Percentiles rank a stretch among this genome's conserved stretches.
These are phyloP conservation scores for Harringtonia aguacate DNA, from an alignment of 2,329 filamentous ascomycete genomes.

Conservation along the genomic window DNA sequence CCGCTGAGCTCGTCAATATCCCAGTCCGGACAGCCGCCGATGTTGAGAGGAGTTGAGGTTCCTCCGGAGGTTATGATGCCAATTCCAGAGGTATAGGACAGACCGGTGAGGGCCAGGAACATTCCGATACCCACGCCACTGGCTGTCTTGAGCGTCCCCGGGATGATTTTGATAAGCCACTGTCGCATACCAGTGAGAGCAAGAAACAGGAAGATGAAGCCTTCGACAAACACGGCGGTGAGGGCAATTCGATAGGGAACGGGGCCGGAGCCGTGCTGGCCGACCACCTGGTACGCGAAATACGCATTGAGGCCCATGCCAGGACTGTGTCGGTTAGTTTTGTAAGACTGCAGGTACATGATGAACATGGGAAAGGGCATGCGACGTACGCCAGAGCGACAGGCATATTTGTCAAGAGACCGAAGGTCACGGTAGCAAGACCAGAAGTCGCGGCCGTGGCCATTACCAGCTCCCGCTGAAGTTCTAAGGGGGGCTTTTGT, in stretches of 20 bases:
- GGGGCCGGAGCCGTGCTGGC: slow-evolving; percentile 43
- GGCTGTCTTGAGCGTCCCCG: slow-evolving; percentile 53
- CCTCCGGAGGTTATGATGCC: slow-evolving; percentile 64
- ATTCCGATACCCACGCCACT: slow-evolving; percentile 56
- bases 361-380: not conserved
- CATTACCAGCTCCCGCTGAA: slow-evolving; percentile 71
- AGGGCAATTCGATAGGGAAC: slow-evolving; percentile 50
- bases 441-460: slow-evolving; percentile 74
- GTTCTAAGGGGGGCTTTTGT: slow-evolving; percentile 22
- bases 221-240: slow-evolving; percentile 54
- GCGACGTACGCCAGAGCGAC: slow-evolving; percentile 57
- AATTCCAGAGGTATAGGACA: slow-evolving; percentile 73
- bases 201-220: slow-evolving; percentile 53
- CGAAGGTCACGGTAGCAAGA: slow-evolving; percentile 65
- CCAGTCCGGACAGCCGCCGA: slow-evolving; percentile 61
- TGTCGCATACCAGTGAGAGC: slow-evolving; percentile 60
- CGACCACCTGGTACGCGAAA: slow-evolving; percentile 57
- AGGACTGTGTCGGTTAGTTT: slow-evolving; percentile 31
- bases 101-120: slow-evolving; percentile 52
- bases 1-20: slow-evolving; percentile 28
- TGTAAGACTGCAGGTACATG: slow-evolving; percentile 1
- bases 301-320: slow-evolving; percentile 61
- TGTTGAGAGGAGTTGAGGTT: slow-evolving; percentile 56
- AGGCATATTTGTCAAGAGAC: slow-evolving; percentile 71
- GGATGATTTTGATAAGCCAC: slow-evolving; percentile 58